These are phyloP conservation scores for Phellinidium pouzarii DNA, from an alignment of 1,284 basidiomycete species.

Conservation along the genomic window DNA sequence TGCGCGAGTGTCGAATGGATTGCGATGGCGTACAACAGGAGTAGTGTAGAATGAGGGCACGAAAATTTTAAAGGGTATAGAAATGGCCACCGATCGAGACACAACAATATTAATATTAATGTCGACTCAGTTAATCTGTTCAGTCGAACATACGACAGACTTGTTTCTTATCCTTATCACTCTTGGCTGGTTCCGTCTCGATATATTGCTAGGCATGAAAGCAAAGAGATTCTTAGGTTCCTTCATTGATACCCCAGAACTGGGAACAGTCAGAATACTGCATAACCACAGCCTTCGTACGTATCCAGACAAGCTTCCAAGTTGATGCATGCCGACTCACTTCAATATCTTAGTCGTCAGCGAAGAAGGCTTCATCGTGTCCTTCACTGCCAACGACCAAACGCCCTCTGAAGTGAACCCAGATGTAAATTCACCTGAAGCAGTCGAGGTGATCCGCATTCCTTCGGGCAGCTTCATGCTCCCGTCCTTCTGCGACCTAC, in stretches of 20 bases:
- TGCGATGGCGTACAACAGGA: too few relatives aligned
- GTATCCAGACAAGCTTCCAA: background rate
- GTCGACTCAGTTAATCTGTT: too few relatives aligned
- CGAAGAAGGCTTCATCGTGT: slow-evolving; percentile 17
- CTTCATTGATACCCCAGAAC: slow-evolving; percentile 15
- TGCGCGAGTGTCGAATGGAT: too few relatives aligned
- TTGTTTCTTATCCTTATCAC: too few relatives aligned
- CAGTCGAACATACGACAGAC: too few relatives aligned
- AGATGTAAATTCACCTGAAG: too few relatives aligned
- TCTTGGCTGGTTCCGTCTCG: too few relatives aligned
- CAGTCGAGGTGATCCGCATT: slow-evolving; percentile 17
- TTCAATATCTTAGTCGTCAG: slow-evolving; percentile 9
- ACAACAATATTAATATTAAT: too few relatives aligned
- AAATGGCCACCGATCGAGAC: too few relatives aligned
- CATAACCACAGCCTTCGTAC: slow-evolving; percentile 11
- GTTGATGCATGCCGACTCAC: background rate
- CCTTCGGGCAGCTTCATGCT: slow-evolving; percentile 58
- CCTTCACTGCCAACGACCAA: slow-evolving; percentile 2
- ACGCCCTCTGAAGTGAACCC: background rate
- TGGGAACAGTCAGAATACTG: slow-evolving; percentile 12
- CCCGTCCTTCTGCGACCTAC: slow-evolving; percentile 75
- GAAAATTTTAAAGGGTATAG: too few relatives aligned
- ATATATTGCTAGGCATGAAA: slow-evolving; percentile 5
- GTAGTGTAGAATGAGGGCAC: too few relatives aligned
- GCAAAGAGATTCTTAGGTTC: slow-evolving; percentile 8